These are phyloP conservation scores for Ganoderma sinense DNA, from an alignment of 1,284 basidiomycete genomes.

Conservation along the genomic window DNA sequence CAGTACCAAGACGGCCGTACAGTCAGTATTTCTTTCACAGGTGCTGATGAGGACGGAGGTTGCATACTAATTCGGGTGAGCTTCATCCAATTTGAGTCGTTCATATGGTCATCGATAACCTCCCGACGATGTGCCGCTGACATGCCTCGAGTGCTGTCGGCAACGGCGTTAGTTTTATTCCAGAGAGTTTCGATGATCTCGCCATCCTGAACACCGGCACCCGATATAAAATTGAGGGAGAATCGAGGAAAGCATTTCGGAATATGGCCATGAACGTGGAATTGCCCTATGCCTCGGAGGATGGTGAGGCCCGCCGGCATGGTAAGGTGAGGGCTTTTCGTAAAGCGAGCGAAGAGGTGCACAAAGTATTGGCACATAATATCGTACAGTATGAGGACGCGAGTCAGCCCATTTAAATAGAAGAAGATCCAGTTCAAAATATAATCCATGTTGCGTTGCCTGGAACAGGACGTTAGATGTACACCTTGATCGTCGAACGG, in stretches of 20 bases:
- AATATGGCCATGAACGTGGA: conserved; percentile 31
- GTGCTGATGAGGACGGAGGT: too few relatives aligned
- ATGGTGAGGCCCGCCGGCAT: not conserved
- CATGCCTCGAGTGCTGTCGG: too few relatives aligned
- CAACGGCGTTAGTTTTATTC: conserved; percentile 29
- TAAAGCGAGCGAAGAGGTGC: not conserved
- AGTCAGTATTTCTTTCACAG: too few relatives aligned
- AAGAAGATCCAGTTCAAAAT: conserved; percentile 1
- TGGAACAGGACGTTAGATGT: conserved; percentile 1
- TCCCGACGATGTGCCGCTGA: too few relatives aligned
- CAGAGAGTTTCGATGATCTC: conserved; percentile 35
- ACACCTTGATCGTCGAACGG: too few relatives aligned
- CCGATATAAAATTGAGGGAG: conserved; percentile 28
- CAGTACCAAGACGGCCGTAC: too few relatives aligned
- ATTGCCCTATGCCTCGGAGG: conserved; percentile 13
- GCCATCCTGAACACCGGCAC: conserved; percentile 29
- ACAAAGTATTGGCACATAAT: conserved; percentile 7
- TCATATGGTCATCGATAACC: conserved; percentile 31
- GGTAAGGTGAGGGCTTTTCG: not conserved
- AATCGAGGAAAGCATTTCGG: conserved; percentile 27
- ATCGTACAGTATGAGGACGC: conserved; percentile 7
- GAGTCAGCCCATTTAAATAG: not conserved
- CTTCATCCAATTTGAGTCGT: conserved; percentile 36
- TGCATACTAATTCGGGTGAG: conserved; percentile 22
- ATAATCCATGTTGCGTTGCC: conserved; percentile 36